Evolutionary conservation across 805 yeast genomes (phyloP).

Genomic region (Candida ulmi): DNA sequence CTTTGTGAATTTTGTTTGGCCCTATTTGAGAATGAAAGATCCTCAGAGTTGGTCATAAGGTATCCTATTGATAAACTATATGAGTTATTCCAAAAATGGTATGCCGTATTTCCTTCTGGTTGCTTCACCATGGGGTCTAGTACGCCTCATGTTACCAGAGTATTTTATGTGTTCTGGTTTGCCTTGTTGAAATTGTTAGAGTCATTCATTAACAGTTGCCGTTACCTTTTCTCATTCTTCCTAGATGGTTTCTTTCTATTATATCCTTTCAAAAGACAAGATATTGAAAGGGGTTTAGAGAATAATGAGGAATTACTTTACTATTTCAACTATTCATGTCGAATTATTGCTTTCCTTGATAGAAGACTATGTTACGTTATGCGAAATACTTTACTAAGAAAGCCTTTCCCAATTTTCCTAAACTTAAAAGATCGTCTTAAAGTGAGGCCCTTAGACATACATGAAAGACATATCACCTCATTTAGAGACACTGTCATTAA

Average conservation of each 20-base stretch:
- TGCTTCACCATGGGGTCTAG: constrained; percentile 6
- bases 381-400: too few species aligned
- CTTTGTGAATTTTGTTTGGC: constrained; percentile 6
- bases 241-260: constrained; percentile 1
- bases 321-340: constrained; percentile 3
- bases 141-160: neutral
- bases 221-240: constrained; percentile 4
- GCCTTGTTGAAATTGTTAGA: neutral
- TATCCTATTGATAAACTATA: constrained; percentile 16
- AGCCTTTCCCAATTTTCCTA: neutral
- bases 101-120: constrained; percentile 11
- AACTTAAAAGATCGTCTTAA: neutral
- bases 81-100: constrained; percentile 13
- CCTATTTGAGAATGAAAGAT: constrained; percentile 5
- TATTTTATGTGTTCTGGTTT: constrained; percentile 1
- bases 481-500: constrained; percentile 1
- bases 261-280: neutral
- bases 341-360: constrained; percentile 2
- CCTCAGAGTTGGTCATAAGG: constrained; percentile 6
- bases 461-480: constrained; percentile 2
- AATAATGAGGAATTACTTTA: neutral
- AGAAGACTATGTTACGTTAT: constrained; percentile 2
- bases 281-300: neutral
- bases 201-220: neutral
- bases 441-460: constrained; percentile 2